phyloP scores from a whole-genome alignment of 1,139 yeast species.

The Nakaseomyces uthaithaninus region DNA sequence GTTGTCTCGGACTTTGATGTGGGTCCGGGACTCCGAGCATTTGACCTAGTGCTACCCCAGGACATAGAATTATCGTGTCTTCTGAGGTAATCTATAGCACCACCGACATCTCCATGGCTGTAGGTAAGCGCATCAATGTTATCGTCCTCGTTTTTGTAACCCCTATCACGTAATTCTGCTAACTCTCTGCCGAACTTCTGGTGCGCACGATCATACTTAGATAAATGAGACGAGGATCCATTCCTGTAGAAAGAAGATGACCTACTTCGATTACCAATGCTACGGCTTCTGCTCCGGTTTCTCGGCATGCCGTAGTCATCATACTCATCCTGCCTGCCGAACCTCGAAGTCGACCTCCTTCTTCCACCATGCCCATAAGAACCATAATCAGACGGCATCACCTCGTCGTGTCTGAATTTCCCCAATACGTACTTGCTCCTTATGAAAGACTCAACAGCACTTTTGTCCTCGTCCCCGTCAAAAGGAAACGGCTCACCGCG shows the following conservation, averaged over 20 bases:
- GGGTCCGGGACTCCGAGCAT: slow-evolving; percentile 8
- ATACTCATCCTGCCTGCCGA: slow-evolving; percentile 1
- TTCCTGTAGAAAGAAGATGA: slow-evolving; percentile 7
- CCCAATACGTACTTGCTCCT: slow-evolving; percentile 52
- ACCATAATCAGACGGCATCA: slow-evolving; percentile 24
- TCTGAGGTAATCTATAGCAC: slow-evolving; percentile 28
- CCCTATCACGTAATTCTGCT: slow-evolving; percentile 23
- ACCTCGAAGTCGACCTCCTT: not conserved
- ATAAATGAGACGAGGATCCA: slow-evolving; percentile 11
- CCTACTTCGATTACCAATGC: slow-evolving; percentile 6
- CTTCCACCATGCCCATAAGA: slow-evolving; percentile 1
- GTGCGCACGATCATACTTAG: slow-evolving; percentile 24
- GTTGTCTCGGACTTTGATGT: slow-evolving; percentile 14
- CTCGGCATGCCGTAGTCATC: slow-evolving; percentile 7
- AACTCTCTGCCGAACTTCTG: slow-evolving; percentile 27
- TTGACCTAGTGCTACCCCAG: slow-evolving; percentile 9
- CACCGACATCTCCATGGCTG: slow-evolving; percentile 28
- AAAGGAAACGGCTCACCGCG: slow-evolving; percentile 58
- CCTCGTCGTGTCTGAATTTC: slow-evolving; percentile 39
- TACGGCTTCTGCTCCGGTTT: slow-evolving; percentile 6
- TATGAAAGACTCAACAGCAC: slow-evolving; percentile 43
- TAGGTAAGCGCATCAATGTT: slow-evolving; percentile 31
- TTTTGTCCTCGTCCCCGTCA: slow-evolving; percentile 40
- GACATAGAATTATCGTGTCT: slow-evolving; percentile 9
- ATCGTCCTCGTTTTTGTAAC: slow-evolving; percentile 27